Evolutionary conservation across 2,329 filamentous ascomycete genomes (phyloP).

Genomic region (Fusarium stilboides): DNA sequence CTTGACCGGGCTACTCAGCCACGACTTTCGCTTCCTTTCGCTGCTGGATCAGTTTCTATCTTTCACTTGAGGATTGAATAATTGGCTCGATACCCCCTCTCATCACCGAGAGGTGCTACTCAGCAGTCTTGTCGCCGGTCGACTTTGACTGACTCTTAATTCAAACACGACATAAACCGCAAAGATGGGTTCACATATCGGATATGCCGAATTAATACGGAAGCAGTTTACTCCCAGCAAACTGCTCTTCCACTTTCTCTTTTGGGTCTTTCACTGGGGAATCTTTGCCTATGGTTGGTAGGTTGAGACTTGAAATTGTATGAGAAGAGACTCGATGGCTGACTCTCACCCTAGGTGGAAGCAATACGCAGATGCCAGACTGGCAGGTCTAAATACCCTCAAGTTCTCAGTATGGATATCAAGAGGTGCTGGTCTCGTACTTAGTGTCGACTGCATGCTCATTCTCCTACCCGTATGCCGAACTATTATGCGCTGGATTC

Average conservation of each 20-base stretch:
- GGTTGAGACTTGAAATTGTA: constrained; percentile 51
- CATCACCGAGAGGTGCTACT: constrained; percentile 8
- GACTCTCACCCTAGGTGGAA: constrained; percentile 74
- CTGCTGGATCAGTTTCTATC: constrained; percentile 74
- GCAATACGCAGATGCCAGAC: constrained; percentile 76
- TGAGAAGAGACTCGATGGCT: neutral
- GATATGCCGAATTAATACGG: constrained; percentile 62
- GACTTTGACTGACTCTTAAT: constrained; percentile 31
- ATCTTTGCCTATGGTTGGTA: constrained; percentile 92
- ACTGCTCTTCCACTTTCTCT: constrained; percentile 83
- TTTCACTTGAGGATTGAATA: constrained; percentile 50
- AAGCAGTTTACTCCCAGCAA: constrained; percentile 80
- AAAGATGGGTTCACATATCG: constrained; percentile 60
- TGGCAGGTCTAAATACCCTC: constrained; percentile 85
- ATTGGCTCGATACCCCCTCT: constrained; percentile 21
- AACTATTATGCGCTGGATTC: constrained; percentile 85
- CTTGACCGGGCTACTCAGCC: constrained; percentile 34
- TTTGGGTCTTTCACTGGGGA: constrained; percentile 83
- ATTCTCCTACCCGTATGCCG: constrained; percentile 96
- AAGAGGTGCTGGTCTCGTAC: constrained; percentile 88
- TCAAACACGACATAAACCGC: constrained; percentile 37
- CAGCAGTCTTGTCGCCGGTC: constrained; percentile 43
- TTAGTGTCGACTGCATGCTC: constrained; percentile 87
- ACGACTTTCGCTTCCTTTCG: constrained; percentile 47
- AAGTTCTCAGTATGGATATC: constrained; percentile 96